Conservation (phyloP, 2,329 filamentous ascomycete genomes). For the Arthrobotrys iridis region DNA sequence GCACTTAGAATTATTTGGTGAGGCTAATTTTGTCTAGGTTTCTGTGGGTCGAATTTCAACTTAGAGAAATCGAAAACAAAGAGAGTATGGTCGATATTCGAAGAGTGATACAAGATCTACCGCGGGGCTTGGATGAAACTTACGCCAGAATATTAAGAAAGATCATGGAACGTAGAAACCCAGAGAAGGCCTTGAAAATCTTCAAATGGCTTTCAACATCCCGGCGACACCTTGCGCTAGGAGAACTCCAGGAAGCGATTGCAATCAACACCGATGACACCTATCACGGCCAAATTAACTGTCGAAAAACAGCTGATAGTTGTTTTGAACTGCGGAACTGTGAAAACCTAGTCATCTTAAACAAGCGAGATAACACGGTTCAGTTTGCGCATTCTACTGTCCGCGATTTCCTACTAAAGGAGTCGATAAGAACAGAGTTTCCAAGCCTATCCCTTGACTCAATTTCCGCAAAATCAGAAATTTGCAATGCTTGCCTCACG, state of each 20-base stretch:
- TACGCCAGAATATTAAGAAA: constrained; percentile 37
- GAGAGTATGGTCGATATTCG: constrained; percentile 19
- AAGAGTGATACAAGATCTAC: constrained; percentile 36
- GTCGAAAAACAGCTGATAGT: not conserved
- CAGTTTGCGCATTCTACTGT: constrained; percentile 50
- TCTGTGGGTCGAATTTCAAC: constrained; percentile 49
- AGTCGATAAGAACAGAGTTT: not conserved
- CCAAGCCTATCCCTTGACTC: not conserved
- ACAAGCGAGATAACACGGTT: constrained; percentile 16
- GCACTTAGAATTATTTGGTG: not conserved
- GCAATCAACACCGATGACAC: constrained; percentile 29
- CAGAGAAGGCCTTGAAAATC: constrained; percentile 26
- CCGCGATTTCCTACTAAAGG: constrained; percentile 24
- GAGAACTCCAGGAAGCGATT: constrained; percentile 37
- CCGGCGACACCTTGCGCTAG: constrained; percentile 14
- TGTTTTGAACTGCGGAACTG: constrained; percentile 1
- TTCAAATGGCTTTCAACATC: constrained; percentile 47
- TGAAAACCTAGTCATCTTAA: not conserved
- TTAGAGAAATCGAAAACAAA: constrained; percentile 44
- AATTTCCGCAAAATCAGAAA: not conserved
- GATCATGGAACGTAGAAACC: constrained; percentile 27
- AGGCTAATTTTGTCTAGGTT: constrained; percentile 4
- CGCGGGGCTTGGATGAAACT: constrained; percentile 26
- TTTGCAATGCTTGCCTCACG: constrained; percentile 10
- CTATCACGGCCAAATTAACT: constrained; percentile 5